Conservation (phyloP, 345 rosid genomes). For the Nephelium lappaceum region DNA sequence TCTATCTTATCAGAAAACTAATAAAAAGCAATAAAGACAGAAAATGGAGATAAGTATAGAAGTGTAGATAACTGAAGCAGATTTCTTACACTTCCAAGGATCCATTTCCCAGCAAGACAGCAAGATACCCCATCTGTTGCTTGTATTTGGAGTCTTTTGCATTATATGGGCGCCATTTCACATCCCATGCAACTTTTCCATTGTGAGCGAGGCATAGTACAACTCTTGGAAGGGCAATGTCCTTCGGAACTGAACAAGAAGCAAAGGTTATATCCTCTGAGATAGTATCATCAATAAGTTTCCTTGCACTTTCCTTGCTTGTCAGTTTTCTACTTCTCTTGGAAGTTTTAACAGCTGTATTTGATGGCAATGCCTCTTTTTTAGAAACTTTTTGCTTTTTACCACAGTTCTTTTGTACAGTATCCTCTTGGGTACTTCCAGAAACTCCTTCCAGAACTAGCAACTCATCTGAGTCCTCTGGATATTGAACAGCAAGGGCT, state of each 20-base stretch:
- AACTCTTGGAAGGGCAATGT: slow-evolving; percentile 67
- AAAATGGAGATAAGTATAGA: neutral
- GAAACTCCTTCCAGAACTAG: slow-evolving; percentile 36
- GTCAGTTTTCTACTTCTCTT: slow-evolving; percentile 34
- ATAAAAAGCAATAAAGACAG: neutral
- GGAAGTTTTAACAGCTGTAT: slow-evolving; percentile 34
- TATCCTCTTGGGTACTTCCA: slow-evolving; percentile 32
- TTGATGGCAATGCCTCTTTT: slow-evolving; percentile 29
- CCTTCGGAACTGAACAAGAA: slow-evolving; percentile 41
- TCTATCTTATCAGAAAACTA: slow-evolving; percentile 9
- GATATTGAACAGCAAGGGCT: slow-evolving; percentile 50
- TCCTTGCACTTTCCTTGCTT: slow-evolving; percentile 24
- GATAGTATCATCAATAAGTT: slow-evolving; percentile 21
- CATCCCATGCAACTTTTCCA: slow-evolving; percentile 95
- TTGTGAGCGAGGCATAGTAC: slow-evolving; percentile 84
- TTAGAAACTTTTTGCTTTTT: slow-evolving; percentile 23
- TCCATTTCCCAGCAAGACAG: slow-evolving; percentile 90
- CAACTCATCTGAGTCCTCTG: slow-evolving; percentile 46
- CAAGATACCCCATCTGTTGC: slow-evolving; percentile 87
- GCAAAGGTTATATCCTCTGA: slow-evolving; percentile 15
- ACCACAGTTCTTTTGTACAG: slow-evolving; percentile 24
- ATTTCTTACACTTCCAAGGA: slow-evolving; percentile 86
- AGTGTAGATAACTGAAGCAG: slow-evolving; percentile 21
- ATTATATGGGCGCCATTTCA: slow-evolving; percentile 76
- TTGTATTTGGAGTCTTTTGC: slow-evolving; percentile 41